Conservation (phyloP, 306 rosid species). For the Datisca glomerata region DNA sequence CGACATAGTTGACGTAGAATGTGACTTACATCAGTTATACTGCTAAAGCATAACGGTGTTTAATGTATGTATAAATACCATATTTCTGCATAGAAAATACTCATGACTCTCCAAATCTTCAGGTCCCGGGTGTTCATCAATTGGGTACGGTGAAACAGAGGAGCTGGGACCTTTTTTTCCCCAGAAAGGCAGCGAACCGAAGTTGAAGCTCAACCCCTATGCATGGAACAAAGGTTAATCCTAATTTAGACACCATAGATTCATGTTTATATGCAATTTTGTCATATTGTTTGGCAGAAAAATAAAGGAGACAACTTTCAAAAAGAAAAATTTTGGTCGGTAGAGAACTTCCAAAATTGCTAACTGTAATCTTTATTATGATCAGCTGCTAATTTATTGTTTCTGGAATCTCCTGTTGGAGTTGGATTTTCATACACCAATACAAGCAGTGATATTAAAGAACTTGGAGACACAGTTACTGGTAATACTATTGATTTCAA, state of each 20-base stretch:
- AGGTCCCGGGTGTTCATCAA: constrained; percentile 91
- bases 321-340: no score
- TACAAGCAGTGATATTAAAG: constrained; percentile 34
- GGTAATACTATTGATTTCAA: constrained; percentile 32
- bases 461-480: constrained; percentile 53
- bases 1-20: no score
- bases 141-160: constrained; percentile 78
- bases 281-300: neutral
- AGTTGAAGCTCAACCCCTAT: constrained; percentile 60
- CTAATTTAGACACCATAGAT: neutral
- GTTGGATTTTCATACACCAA: constrained; percentile 87
- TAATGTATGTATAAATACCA: neutral
- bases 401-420: constrained; percentile 77
- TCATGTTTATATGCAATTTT: neutral
- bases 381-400: constrained; percentile 61
- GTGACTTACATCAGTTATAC: no score
- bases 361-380: neutral
- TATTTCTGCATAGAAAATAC: neutral
- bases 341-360: no score
- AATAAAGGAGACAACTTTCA: no score
- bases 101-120: neutral
- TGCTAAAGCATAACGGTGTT: no score
- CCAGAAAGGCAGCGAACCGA: constrained; percentile 46
- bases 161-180: constrained; percentile 91
- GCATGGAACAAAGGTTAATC: constrained; percentile 59